phyloP scores from a whole-genome alignment of 805 yeast genomes.

The Pichia ethanolica region DNA sequence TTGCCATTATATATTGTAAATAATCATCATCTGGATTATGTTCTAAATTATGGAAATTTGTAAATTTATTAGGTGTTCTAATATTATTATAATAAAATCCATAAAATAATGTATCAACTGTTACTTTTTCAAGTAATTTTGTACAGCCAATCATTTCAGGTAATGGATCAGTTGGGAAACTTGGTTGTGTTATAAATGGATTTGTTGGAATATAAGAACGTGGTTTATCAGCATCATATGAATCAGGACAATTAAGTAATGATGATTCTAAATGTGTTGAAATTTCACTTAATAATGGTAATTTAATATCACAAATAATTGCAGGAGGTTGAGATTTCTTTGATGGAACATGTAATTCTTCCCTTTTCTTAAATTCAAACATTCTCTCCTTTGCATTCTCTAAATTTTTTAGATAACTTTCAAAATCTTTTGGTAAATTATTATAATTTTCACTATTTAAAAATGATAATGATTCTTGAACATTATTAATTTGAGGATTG shows the following conservation, averaged over 20 bases:
- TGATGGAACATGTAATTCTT: conserved; percentile 8
- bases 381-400: conserved; percentile 29
- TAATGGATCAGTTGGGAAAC: conserved; percentile 83
- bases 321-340: conserved; percentile 10
- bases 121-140: conserved; percentile 59
- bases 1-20: conserved; percentile 70
- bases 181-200: conserved; percentile 84
- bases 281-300: conserved; percentile 48
- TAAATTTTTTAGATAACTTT: conserved; percentile 20
- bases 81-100: conserved; percentile 71
- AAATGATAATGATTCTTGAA: conserved; percentile 15
- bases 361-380: conserved; percentile 10
- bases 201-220: conserved; percentile 62
- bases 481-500: background rate
- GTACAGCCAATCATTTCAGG: conserved; percentile 57
- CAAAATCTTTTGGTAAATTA: conserved; percentile 23
- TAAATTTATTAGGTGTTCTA: conserved; percentile 16
- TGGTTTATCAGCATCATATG: conserved; percentile 83
- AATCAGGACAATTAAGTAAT: conserved; percentile 84
- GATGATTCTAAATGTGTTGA: conserved; percentile 65
- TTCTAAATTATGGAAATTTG: conserved; percentile 16
- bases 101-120: conserved; percentile 82
- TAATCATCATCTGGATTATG: conserved; percentile 40
- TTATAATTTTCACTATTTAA: conserved; percentile 17
- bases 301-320: conserved; percentile 34